phyloP scores from a whole-genome alignment of 176 grass and related monocot species.

The Triticum aestivum region DNA sequence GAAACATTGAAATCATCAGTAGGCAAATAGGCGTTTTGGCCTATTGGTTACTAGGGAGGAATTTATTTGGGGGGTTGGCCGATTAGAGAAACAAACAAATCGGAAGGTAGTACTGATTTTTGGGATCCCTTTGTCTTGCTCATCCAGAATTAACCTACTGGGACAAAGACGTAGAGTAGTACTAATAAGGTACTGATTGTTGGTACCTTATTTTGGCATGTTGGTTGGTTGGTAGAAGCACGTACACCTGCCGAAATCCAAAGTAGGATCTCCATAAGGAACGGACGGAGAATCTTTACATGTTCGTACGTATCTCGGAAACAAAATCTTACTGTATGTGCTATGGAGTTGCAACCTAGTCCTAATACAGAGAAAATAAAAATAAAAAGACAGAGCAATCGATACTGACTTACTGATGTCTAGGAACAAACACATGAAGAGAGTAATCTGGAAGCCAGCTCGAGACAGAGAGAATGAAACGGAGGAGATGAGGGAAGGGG shows the following conservation, averaged over 20 bases:
- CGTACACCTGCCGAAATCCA: not conserved
- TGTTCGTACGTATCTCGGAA: not conserved
- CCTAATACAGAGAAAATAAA: not conserved
- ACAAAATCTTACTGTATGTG: not conserved
- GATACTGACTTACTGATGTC: not conserved
- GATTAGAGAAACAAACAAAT: not conserved
- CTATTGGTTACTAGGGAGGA: not conserved
- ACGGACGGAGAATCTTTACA: not conserved
- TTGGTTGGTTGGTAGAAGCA: not conserved
- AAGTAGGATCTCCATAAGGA: not conserved
- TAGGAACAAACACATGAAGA: not conserved
- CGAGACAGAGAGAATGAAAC: not conserved
- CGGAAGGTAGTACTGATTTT: not conserved
- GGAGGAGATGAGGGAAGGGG: not conserved
- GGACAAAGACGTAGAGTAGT: not conserved
- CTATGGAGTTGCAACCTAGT: not conserved
- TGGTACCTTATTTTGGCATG: not conserved
- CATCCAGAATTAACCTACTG: not conserved
- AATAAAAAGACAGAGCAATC: not conserved
- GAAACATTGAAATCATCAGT: not conserved
- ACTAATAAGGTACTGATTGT: not conserved
- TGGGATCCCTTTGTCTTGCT: not conserved
- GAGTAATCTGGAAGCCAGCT: not conserved
- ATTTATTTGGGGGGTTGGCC: not conserved
- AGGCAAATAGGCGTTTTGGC: not conserved